A percentile compares a stretch with the other conserved stretches of the same genome.
These are phyloP conservation scores for Aristolochia fimbriata DNA, from an alignment of 164 flowering plant genomes.

Conservation along the genomic window DNA sequence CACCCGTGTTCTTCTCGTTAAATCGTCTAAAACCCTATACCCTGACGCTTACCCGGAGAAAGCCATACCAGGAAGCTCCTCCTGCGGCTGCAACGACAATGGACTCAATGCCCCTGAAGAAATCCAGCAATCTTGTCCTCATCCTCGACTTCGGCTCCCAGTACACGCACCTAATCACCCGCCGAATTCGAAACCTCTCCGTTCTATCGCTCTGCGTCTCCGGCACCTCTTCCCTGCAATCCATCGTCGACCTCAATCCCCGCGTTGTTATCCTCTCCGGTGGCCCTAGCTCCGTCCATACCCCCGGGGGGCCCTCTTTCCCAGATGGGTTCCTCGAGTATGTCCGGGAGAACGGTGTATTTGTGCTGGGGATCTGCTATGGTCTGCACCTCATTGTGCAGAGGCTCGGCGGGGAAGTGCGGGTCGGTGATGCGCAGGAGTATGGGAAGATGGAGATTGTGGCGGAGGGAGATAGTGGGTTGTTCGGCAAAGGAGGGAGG, in stretches of 20 bases:
- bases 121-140: slow-evolving; percentile 45
- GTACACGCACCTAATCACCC: slow-evolving; percentile 93
- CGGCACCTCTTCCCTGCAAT: slow-evolving; percentile 57
- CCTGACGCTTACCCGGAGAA: no score
- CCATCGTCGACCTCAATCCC: slow-evolving; percentile 57
- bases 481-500: slow-evolving; percentile 50
- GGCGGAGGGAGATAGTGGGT: slow-evolving; percentile 32
- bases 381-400: slow-evolving; percentile 87
- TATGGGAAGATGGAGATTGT: slow-evolving; percentile 90
- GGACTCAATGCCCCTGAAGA: slow-evolving; percentile 34
- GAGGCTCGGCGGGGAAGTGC: slow-evolving; percentile 76
- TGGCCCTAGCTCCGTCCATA: slow-evolving; percentile 88
- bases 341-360: slow-evolving; percentile 44
- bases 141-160: slow-evolving; percentile 90
- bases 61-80: neutral
- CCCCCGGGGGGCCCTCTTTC: slow-evolving; percentile 37
- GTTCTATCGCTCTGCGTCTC: slow-evolving; percentile 83
- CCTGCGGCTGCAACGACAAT: slow-evolving; percentile 8
- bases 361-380: slow-evolving; percentile 82
- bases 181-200: slow-evolving; percentile 70
- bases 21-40: no score
- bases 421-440: slow-evolving; percentile 69
- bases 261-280: slow-evolving; percentile 85
- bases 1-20: no score
- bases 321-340: slow-evolving; percentile 67